Evolutionary conservation across 805 yeast species (phyloP).

Genomic region (Sugiyamaella chiloensis): DNA sequence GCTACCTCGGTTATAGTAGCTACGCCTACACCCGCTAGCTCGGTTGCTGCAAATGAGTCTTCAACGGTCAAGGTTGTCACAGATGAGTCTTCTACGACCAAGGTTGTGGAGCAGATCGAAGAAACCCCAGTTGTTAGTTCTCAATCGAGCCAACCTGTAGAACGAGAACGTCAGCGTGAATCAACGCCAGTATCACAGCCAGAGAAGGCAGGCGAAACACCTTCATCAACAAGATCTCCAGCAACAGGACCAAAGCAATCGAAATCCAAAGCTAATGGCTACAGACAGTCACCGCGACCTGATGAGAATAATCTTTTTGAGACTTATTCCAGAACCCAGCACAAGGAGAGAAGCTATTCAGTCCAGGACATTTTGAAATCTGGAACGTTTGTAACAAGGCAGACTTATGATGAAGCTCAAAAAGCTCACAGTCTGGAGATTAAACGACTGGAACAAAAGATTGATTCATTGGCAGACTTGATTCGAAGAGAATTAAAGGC

Average conservation of each 20-base stretch:
- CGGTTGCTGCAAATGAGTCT: background rate
- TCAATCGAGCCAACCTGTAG: background rate
- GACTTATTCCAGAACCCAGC: slow-evolving; percentile 14
- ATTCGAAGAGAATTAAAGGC: slow-evolving; percentile 2
- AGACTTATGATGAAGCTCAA: slow-evolving; percentile 10
- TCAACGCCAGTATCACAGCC: background rate
- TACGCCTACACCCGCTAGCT: too few relatives aligned
- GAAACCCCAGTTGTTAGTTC: background rate
- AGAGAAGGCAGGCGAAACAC: background rate
- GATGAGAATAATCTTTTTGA: slow-evolving; percentile 8
- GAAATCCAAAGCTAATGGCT: background rate
- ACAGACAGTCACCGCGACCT: background rate
- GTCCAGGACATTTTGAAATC: slow-evolving; percentile 13
- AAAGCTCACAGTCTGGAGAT: slow-evolving; percentile 8
- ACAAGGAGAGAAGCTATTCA: slow-evolving; percentile 14
- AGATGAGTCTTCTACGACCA: background rate
- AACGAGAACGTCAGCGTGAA: too few relatives aligned
- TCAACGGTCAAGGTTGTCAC: background rate
- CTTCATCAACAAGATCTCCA: background rate
- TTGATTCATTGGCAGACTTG: slow-evolving; percentile 5
- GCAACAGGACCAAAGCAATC: background rate
- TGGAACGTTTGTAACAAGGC: slow-evolving; percentile 19
- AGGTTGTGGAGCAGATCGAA: background rate
- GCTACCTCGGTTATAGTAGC: too few relatives aligned
- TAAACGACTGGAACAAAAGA: slow-evolving; percentile 11